Evolutionary conservation across 495 filamentous ascomycete genomes (phyloP), one percentile per base, ranked within the genome.

Genomic region (Hypoxylon lienhwacheense): DNA sequence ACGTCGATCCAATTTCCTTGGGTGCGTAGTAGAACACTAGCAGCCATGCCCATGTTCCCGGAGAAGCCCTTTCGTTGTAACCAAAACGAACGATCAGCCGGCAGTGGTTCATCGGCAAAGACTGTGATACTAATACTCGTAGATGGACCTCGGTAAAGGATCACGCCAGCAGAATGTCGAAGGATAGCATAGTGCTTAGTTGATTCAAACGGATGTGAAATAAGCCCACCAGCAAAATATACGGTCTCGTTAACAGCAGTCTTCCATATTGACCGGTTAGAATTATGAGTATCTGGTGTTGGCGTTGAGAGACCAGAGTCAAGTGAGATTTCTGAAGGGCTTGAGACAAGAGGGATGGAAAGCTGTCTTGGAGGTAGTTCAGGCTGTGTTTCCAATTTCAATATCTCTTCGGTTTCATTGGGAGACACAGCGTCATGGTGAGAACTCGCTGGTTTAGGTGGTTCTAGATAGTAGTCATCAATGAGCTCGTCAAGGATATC

Each of bases 121-220:
- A 86, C 73, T 14, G 83, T 81, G 21, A 87, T 70, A 1, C 78
- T 71, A 3, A 88, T 67, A 16, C 81, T 81, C 3, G 85, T 88
- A 19, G 74, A 73, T 15, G 76, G 76, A 0, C 85, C 85, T 29
- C 79, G 77, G 63, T 87, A 87, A 52, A 83, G 81, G 21, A 87
- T 74, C 3, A 88, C 59, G 0, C 78, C 77, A 14, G 79, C 70
- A 0, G 84, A 85, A 53, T 88, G 85, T 1, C 85, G 80, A 12
- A 88, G 72, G 43, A 88, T 83, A 31, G 81, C 84, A 58, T 76
- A 81, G 66, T 87, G 83, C 36, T 81, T 84, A 11, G 78, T 87
- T 8, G 80, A 84, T 54, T 85, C 81, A 24, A 71, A 76, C 0
- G 85, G 83, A 53, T 81, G 84, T 10, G 73, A 70, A 32, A 88